Evolutionary conservation across 228 moss, liverwort and hornwort species (phyloP), one percentile per base, ranked within the genome.

Genomic region (Sphagnum magellanicum): DNA sequence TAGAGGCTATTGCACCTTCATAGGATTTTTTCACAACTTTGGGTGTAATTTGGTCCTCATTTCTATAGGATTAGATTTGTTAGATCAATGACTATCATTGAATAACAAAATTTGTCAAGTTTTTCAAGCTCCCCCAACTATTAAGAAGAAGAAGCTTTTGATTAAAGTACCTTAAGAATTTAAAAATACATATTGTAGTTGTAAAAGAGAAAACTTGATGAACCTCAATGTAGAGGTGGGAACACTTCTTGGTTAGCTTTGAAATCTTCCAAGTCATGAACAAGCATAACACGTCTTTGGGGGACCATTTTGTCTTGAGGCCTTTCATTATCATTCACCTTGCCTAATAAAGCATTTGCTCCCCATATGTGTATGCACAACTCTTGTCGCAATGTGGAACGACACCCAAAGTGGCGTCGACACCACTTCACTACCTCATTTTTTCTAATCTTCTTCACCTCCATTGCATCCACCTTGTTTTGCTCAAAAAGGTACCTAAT

Each of bases 341-440:
- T 70, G 49, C 80, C 83, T 58, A 76, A 76, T 68, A 62, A 68
- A 3, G 83, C 83, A 60, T 83, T 87, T 32, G 69, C 74, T 14
- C 87, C 87, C 49, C 82, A 71, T 4, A 83, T 61, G 64, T 87
- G 67, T 67, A 87, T 61, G 67, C 76, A 80, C 15, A 87, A 70
- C 47, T 83, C 68, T 10, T 81, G 76, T 60, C 32, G 76, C 17
- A n/a, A 59, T 0, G 52, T 70, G 3, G 81, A 81, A 4, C 48
- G 74, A 62, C 53, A 15, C 5, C 78, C 83, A 47, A 87, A 65
- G 48, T 59, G 76, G 49, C 61, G 72, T 49, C 63, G 66, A 51
- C 78, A 87, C 83, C 81, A 83, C 60, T 76, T 74, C 32, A 73
- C 53, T 68, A 87, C 9, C 50, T 87, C 71, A 0, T 68, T 66